Base-by-base conservation (phyloP, 2,329 filamentous ascomycete genomes). In the Verticillium klebahnii region DNA sequence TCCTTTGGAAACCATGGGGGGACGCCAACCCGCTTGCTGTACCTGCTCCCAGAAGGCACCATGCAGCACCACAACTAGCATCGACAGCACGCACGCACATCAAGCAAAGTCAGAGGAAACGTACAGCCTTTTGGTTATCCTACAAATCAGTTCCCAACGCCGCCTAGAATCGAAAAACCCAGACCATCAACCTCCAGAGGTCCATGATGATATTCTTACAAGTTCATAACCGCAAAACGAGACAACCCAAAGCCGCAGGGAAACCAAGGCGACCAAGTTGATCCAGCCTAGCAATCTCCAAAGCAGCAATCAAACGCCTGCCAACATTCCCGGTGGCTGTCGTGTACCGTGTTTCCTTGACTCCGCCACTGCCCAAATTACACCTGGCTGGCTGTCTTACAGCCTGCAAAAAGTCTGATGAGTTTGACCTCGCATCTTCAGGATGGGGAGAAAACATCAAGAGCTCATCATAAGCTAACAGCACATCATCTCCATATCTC, bases 151-250 rank as follows among this genome's bases (percentile, higher is more conserved):
- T 52, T n/a, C 45, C 11, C 12, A 58, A 58, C 57, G 39, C 57
- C 57, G 17, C 23, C 37, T 39, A 58, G 57, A 58, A 58, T 40
- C 57, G 57, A 58, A 58, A 58, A 34, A 9, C 23, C 37, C 7
- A 19, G n/a, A n/a, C 25, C 23, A 29, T 19, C 57, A 31, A 7
- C 37, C 19, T 45, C 57, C 57, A 39, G 57, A 58, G 57, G 57
- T 37, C 57, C 57, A 14, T 40, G 29, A 57, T 58, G 29, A 57
- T 58, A 31, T 40, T 58, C 37, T 58, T 58, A 58, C 57, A 58
- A 58, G 19, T 58, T 58, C 31, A 45, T 34, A 36, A n/a, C 37
- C 9, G 37, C 40, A 32, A 40, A 32, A 29, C 14, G 19, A 58
- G 32, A 15, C 57, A 39, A 34, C 39, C n/a, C 19, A 31, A n/a